Evolutionary conservation across 2,329 filamentous ascomycete genomes (phyloP), one percentile per base, ranked within the genome.

Genomic region (Magnaporthiopsis poae): DNA sequence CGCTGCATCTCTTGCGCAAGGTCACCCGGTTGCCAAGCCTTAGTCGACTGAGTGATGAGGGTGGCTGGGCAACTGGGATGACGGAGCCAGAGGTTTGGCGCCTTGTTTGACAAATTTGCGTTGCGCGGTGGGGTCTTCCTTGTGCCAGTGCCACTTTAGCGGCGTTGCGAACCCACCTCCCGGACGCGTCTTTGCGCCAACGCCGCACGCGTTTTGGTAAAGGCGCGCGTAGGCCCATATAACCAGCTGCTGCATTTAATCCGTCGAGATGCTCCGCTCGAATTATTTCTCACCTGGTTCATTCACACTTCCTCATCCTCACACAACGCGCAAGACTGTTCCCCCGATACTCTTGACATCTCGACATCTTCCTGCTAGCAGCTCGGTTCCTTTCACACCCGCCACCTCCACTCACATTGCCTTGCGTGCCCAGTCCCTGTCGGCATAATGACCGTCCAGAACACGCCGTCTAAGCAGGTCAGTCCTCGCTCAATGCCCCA

Each of bases 401-500:
- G 46, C n/a, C 21, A 56, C 21, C 46, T 56, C 21, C 8, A 25
- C 8, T 7, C 21, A 11, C 46, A 56, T 56, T 56, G 18, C 46
- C 8, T 56, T 3, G 18, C 9, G 46, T 21, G 21, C 46, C 21
- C 46, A 21, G n/a, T 25, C 46, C 3, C 25, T 25, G 2, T 25
- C 21, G 46, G 5, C 66, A 64, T 52, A 15, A 60, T 62, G 61
- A 39, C 21, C 11, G 31, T 62, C 61, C 61, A 68, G 67, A 67
- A 74, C 69, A 74, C 74, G 64, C 72, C 73, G 68, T 73, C 73
- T 67, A 73, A 76, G 73, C 70, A 72, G 74, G 73, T 75, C 70
- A 66, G 73, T 56, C 7, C 21, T 56, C 46, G 2, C 1, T 13
- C 71, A 65, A 69, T 67, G 70, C 65, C 69, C 63, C 69, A 60